Conservation (phyloP, 2,329 filamentous ascomycete genomes). For the Fusarium secorum region DNA sequence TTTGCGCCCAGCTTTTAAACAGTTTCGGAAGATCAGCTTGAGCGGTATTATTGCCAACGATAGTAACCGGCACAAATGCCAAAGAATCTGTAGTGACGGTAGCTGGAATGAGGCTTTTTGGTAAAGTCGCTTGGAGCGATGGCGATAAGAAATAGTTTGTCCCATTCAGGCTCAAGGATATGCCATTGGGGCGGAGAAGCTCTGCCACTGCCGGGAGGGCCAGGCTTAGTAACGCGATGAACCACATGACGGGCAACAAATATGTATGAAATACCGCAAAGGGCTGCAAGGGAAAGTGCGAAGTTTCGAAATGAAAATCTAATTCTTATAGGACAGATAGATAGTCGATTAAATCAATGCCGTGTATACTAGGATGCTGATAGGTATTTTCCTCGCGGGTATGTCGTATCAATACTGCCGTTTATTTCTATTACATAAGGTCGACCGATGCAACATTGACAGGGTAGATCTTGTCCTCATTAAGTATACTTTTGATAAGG, state of each 20-base stretch:
- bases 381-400: neutral
- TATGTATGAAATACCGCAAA: rapidly evolving
- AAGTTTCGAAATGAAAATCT: neutral
- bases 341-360: neutral
- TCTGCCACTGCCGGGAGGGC: neutral
- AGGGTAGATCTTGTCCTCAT: neutral
- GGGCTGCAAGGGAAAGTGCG: rapidly evolving
- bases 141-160: neutral
- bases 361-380: neutral
- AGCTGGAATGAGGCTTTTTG: neutral
- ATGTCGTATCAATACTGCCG: neutral
- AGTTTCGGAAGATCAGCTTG: rapidly evolving
- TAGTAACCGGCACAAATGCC: neutral
- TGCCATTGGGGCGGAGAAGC: neutral
- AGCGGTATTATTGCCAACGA: neutral
- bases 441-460: neutral
- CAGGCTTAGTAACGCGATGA: rapidly evolving
- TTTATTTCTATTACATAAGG: neutral
- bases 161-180: neutral
- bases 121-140: neutral
- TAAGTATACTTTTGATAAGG: neutral
- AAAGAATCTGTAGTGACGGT: neutral
- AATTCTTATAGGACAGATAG: neutral
- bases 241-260: neutral
- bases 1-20: neutral